A percentile compares a stretch with the other conserved stretches of the same genome.
These are phyloP conservation scores for Candida sonorensis DNA, from an alignment of 805 yeast genomes.

Conservation along the genomic window DNA sequence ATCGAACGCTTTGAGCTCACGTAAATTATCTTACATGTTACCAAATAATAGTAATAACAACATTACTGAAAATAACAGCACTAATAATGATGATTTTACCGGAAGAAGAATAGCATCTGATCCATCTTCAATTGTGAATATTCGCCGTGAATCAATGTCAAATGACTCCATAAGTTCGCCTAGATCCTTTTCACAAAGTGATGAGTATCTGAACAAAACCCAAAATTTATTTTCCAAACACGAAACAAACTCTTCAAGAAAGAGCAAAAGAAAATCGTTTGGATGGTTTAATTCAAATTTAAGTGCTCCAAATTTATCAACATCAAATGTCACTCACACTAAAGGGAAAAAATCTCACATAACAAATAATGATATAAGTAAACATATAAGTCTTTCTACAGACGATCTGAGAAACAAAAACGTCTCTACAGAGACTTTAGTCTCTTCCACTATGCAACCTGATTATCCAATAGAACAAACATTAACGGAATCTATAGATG, in stretches of 20 bases:
- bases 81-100: neutral
- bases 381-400: conserved; percentile 3
- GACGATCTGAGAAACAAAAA: conserved; percentile 4
- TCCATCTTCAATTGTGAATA: neutral
- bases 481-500: neutral
- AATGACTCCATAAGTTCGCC: neutral
- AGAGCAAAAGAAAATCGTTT: conserved; percentile 15
- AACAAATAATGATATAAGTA: too few species aligned
- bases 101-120: conserved; percentile 4
- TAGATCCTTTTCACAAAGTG: neutral
- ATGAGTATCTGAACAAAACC: too few species aligned
- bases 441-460: neutral
- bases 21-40: conserved; percentile 8
- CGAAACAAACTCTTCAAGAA: too few species aligned
- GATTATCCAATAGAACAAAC: neutral
- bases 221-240: too few species aligned
- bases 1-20: conserved; percentile 17
- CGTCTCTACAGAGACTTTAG: conserved; percentile 1
- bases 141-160: too few species aligned
- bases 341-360: too few species aligned
- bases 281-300: conserved; percentile 19
- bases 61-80: too few species aligned
- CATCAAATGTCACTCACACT: neutral
- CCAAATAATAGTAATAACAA: neutral
- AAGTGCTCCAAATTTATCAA: conserved; percentile 12